Evolutionary conservation across 1,284 basidiomycete genomes (phyloP).

Genomic region (Rhodotorula glutinis): DNA sequence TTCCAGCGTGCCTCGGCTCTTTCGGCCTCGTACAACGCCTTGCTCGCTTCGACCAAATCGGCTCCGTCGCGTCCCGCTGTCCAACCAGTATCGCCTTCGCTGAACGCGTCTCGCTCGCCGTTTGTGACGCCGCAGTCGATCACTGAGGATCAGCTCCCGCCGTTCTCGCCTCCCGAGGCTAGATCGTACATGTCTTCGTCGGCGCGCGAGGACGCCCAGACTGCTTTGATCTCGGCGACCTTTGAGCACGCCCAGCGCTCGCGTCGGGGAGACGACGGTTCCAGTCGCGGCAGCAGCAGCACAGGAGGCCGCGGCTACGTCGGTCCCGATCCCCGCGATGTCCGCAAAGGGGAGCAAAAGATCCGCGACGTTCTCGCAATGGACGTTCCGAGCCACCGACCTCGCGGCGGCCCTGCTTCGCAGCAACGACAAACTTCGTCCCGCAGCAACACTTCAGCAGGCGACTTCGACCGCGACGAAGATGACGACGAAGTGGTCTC

Average conservation of each 20-base stretch:
- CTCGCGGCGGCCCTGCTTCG: neutral
- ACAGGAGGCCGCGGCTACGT: neutral
- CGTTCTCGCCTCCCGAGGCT: constrained; percentile 14
- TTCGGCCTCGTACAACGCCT: constrained; percentile 33
- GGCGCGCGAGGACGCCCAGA: constrained; percentile 2
- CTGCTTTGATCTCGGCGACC: neutral
- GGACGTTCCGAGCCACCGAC: constrained; percentile 39
- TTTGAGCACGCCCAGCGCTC: constrained; percentile 2
- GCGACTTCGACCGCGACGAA: constrained; percentile 1
- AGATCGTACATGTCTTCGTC: neutral
- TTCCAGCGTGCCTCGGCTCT: constrained; percentile 29
- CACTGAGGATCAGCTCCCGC: constrained; percentile 1
- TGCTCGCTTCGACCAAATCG: constrained; percentile 16
- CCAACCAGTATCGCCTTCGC: neutral
- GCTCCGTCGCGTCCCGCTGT: constrained; percentile 1
- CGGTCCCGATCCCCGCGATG: constrained; percentile 14
- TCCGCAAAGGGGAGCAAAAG: constrained; percentile 25
- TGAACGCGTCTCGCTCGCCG: neutral
- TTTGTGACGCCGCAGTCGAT: neutral
- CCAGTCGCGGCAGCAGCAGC: neutral
- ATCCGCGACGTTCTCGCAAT: constrained; percentile 40
- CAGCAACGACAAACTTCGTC: neutral
- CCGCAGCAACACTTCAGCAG: neutral
- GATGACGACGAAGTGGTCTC: neutral
- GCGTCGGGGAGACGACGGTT: neutral